phyloP scores from a whole-genome alignment of 495 filamentous ascomycete species.

The Friedmanniomyces endolithicus region DNA sequence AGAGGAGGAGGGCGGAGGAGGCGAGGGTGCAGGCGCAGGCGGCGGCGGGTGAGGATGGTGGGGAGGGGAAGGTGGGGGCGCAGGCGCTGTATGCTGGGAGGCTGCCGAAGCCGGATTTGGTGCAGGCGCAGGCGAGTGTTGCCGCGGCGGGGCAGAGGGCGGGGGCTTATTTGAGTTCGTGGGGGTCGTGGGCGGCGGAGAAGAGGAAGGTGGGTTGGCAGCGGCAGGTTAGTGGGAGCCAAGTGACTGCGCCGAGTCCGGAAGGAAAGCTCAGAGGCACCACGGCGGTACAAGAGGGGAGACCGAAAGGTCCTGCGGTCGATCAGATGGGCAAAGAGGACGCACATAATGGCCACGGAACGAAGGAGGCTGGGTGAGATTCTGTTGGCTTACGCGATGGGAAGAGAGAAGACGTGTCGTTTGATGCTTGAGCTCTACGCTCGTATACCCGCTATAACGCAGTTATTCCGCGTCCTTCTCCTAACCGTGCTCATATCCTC shows the following conservation, averaged over 20 bases:
- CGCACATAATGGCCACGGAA: background rate
- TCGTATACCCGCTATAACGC: background rate
- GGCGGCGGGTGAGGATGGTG: background rate
- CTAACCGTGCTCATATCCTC: background rate
- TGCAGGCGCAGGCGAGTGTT: conserved; percentile 56
- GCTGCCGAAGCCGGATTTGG: conserved; percentile 42
- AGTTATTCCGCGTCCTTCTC: background rate
- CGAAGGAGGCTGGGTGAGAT: background rate
- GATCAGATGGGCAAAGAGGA: conserved; percentile 10
- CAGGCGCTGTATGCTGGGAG: conserved; percentile 25
- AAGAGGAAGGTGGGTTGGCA: conserved; percentile 58
- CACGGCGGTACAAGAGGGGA: conserved; percentile 7
- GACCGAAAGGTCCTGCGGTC: conserved; percentile 17
- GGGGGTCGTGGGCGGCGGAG: conserved; percentile 90
- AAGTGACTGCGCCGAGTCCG: background rate
- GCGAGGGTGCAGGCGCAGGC: conserved; percentile 15
- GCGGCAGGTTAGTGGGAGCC: conserved; percentile 16
- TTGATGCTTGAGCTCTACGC: background rate
- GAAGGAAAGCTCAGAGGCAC: conserved; percentile 13
- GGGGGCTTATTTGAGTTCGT: conserved; percentile 79
- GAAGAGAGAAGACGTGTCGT: no score
- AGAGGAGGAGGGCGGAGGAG: conserved; percentile 49
- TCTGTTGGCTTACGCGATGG: no score
- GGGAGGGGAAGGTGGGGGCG: conserved; percentile 2
- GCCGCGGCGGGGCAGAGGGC: conserved; percentile 60